Percentiles rank a stretch among this genome's conserved stretches.
Conservation (phyloP, 169 alveolate species). For the Gregarina niphandrodes region DNA sequence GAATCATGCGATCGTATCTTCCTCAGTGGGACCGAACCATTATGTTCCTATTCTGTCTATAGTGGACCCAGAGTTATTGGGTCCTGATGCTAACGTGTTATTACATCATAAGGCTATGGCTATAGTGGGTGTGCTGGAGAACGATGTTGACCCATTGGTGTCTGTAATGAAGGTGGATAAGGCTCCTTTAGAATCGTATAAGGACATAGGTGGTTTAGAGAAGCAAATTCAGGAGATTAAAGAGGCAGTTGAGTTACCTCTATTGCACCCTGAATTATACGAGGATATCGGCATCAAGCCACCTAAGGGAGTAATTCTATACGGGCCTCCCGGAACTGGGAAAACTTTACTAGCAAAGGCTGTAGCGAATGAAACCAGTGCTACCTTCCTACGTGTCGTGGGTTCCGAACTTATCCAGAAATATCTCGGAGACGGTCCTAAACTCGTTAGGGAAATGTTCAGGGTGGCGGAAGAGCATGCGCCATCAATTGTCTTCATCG, state of each 20-base stretch:
- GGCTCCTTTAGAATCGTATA: slow-evolving; percentile 97
- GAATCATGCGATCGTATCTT: slow-evolving; percentile 90
- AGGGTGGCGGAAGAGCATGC: slow-evolving; percentile 83
- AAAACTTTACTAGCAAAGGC: slow-evolving; percentile 76
- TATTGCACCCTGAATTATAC: slow-evolving; percentile 92
- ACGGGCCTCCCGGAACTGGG: slow-evolving; percentile 85
- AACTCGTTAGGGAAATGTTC: slow-evolving; percentile 93
- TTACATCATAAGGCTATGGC: slow-evolving; percentile 74
- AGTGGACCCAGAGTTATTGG: slow-evolving; percentile 89
- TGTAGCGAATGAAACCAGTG: slow-evolving; percentile 89
- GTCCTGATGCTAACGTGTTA: slow-evolving; percentile 90
- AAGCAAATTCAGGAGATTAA: slow-evolving; percentile 75
- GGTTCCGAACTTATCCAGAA: slow-evolving; percentile 96
- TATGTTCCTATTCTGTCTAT: slow-evolving; percentile 85
- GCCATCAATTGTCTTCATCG: slow-evolving; percentile 30
- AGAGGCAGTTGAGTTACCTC: slow-evolving; percentile 84
- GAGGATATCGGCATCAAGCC: slow-evolving; percentile 95
- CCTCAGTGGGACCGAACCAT: slow-evolving; percentile 91
- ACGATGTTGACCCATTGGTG: slow-evolving; percentile 90
- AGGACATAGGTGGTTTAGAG: slow-evolving; percentile 97
- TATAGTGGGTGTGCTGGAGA: slow-evolving; percentile 87
- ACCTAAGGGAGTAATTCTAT: slow-evolving; percentile 66
- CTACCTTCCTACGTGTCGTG: slow-evolving; percentile 92
- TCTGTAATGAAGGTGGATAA: slow-evolving; percentile 85
- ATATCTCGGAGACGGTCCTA: slow-evolving; percentile 86